Base-by-base conservation (phyloP, 2,329 filamentous ascomycete genomes). In the Madurella mycetomatis region DNA sequence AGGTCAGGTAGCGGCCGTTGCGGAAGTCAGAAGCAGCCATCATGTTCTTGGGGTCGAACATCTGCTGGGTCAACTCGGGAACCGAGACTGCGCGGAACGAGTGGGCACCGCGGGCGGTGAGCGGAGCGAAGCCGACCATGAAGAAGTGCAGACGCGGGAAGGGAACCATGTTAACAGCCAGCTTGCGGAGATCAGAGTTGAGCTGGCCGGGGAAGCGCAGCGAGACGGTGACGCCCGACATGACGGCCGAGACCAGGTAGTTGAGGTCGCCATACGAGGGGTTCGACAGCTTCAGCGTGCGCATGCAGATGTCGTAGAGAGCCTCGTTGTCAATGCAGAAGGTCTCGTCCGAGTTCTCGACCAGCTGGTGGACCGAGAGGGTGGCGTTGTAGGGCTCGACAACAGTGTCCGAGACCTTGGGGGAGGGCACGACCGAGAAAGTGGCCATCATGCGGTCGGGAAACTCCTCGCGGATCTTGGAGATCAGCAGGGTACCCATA, bases 31-130 rank as follows among this genome's bases (percentile, higher is more conserved):
- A 95, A 64, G 94, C 94, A 79, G 94, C 94, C 94, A 99, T 99
- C 92, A 99, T 99, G 87, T 99, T 99, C 91, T 97, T 99, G 71
- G 94, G 92, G 82, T 99, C 94, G 83, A 95, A 99, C 91, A 99
- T 97, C 79, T 99, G 94, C 83, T 99, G 94, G 70, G 94, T 97
- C 75, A 99, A 85, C 83, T 99, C 94, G 55, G 94, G 92, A 60
- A 99, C 94, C 70, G 87, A 92, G 76, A 97, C 88, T 65, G 94
- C 92, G 73, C 94, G 94, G 92, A 97, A 99, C 67, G 89, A 90
- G 83, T 95, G 77, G 65, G 92, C 88, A 68, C 78, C 78, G 62
- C 78, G 78, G 76, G 90, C 95, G 75, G 94, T 99, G 70, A 99
- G 85, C 73, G 94, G 94, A 76, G 94, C 92, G 75, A 99, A 99